Base-by-base conservation (phyloP, 306 rosid genomes). In the Trifolium repens region DNA sequence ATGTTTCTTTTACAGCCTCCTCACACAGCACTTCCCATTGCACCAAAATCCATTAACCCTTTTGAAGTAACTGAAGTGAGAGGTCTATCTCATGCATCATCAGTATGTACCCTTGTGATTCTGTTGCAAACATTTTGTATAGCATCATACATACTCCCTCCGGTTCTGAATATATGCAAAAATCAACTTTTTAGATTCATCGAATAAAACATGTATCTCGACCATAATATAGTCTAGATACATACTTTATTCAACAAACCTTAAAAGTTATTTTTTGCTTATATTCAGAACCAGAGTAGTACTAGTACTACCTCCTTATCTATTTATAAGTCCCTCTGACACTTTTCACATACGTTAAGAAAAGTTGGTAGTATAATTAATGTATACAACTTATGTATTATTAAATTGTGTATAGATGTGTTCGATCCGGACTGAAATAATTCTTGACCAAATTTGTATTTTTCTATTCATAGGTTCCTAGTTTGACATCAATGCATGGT, bases 21-120 rank as follows among this genome's bases (percentile, higher is more conserved):
- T 37, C 61, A 27, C 70, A 30, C 87, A 54, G 82, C 83, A 55
- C 73, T 84, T 86, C 80, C 88, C 0, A 35, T 32, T 42, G 11
- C 82, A 78, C 78, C 88, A 61, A 85, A 57, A 67, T 71, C 86
- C 46, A 30, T 35, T 42, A 94, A 91, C 73, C 97, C 98, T 11
- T 94, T 94, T 78, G 96, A 87, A 34, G 65, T 80, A 50, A 73
- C 71, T 42, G 87, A 76, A 5, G 88, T 71, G 37, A 81, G 76
- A 82, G 67, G 78, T 75, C 39, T 81, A 82, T 67, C 13, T 35
- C 83, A 71, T n/a, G 24, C 78, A 14, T 26, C 82, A 78, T 85
- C 82, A 7, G 96, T 93, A 89, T 32, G 89, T 79, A 58, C 74
- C 62, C 34, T 8, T 11, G 37, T 69, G 30, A 43, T 55, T 73